Percentiles rank a stretch among this genome's conserved stretches.
These are phyloP conservation scores for Phytophthora vignae DNA, from an alignment of 352 stramenopile genomes.

Conservation along the genomic window DNA sequence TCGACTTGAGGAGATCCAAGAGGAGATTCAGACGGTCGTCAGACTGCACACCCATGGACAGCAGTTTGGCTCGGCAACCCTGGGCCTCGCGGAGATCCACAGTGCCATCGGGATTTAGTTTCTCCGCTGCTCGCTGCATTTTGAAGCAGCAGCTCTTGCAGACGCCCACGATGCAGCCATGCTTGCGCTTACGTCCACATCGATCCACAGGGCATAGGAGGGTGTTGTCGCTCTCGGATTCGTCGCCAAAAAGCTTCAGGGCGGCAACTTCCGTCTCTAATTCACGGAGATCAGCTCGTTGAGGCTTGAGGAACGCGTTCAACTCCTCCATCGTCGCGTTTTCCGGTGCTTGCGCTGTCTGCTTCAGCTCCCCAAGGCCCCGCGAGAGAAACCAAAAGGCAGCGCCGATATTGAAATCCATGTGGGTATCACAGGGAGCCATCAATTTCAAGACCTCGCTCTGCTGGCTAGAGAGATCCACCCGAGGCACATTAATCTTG, in stretches of 20 bases:
- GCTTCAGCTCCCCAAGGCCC: conserved; percentile 54
- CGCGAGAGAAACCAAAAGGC: conserved; percentile 96
- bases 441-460: conserved; percentile 83
- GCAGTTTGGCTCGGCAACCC: conserved; percentile 32
- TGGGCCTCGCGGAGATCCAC: conserved; percentile 9
- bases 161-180: conserved; percentile 47
- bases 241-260: conserved; percentile 38
- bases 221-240: background rate
- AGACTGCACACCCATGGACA: conserved; percentile 38
- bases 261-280: conserved; percentile 40
- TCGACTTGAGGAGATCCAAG: conserved; percentile 30
- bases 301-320: conserved; percentile 50
- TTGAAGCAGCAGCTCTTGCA: conserved; percentile 64
- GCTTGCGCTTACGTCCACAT: conserved; percentile 59
- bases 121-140: conserved; percentile 41
- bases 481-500: conserved; percentile 81
- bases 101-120: conserved; percentile 14
- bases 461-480: conserved; percentile 75
- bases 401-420: conserved; percentile 98
- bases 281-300: conserved; percentile 20
- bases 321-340: conserved; percentile 35
- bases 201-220: conserved; percentile 42
- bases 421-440: conserved; percentile 90
- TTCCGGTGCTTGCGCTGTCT: background rate
- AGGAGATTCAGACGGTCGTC: conserved; percentile 23